Base-by-base conservation (phyloP, 2,329 filamentous ascomycete species). In the Sarocladium strictum region DNA sequence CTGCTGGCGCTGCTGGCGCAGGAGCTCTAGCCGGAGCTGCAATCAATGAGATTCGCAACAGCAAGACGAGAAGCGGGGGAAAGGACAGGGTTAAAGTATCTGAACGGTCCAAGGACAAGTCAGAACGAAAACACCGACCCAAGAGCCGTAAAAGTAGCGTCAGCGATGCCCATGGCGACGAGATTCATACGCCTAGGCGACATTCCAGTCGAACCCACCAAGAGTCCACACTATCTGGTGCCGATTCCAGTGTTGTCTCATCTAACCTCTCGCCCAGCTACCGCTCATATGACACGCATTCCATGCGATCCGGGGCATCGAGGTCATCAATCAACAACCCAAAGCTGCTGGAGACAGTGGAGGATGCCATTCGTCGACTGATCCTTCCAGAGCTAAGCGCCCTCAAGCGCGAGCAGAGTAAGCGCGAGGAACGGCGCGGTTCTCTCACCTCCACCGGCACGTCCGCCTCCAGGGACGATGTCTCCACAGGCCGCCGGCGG, bases 371-470 rank as follows among this genome's bases (percentile, higher is more conserved):
- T 64, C 86, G 90, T 58, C 83, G 91, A 50, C 78, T 96, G 51
- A 96, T 97, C 53, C 73, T 99, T 2, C 94, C 94, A 0, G 93
- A 99, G 69, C 77, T 99, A 43, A 93, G 90, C 62, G 90, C 91
- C 10, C 76, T 99, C 54, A 97, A 96, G 69, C 85, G 92, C 63
- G 91, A 96, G 65, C 89, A 93, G 67, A 92, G 89, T 68, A 86
- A 87, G 59, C 84, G 86, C 58, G 80, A 87, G 59, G 86, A 84
- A 62, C 83, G 82, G 11, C 83, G 82, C 54, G 86, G 85, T 56
- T 92, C 89, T 29, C 65, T 78, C 45, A 78, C 71, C 45, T 84
- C 80, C 1, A 82, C 78, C 29, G 77, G 73, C 24, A 81, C 79
- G 21, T 80, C 79, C 0, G 65, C 69, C 6, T 83, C 81, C 6